Evolutionary conservation across 2,329 filamentous ascomycete genomes (phyloP), one percentile per base, ranked within the genome.

Genomic region (Penicillium sp.): DNA sequence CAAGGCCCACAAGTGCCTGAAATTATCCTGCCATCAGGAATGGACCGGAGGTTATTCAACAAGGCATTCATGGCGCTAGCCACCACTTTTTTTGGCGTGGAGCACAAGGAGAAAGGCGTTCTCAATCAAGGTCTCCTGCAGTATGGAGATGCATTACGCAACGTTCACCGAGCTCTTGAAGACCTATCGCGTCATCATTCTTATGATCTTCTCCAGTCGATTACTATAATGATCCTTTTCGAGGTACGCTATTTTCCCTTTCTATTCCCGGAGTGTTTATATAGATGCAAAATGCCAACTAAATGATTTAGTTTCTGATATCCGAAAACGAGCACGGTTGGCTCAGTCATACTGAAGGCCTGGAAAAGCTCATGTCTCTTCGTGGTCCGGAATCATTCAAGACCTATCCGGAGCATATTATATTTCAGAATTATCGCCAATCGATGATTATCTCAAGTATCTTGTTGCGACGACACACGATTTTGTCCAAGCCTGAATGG

Each of bases 1-100:
- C n/a, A n/a, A n/a, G n/a, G n/a, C n/a, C n/a, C n/a, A n/a, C n/a
- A n/a, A n/a, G n/a, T n/a, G n/a, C n/a, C n/a, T n/a, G n/a, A n/a
- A n/a, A n/a, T n/a, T n/a, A n/a, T n/a, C n/a, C n/a, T n/a, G n/a
- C 42, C n/a, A 20, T 40, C 55, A 9, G 38, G 47, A 9, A 33
- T 57, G 11, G 45, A 52, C 28, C 42, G 33, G 11, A 16, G 3
- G 6, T 16, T 43, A 21, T 18, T 26, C 5, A 28, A 48, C n/a
- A 57, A 26, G 16, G 28, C 48, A 3, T 57, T 57, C 23, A 5
- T 52, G 2, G 49, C 55, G 12, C 49, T 57, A 1, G 35, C 42
- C 5, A 57, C 55, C 1, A 48, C 55, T 5, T 57, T 57, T 33
- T 57, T 57, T 57, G 55, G 55, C 20, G 20, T 52, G 6, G 55